Conservation (phyloP, 148 eudicot species). For the Rhododendron molle region DNA sequence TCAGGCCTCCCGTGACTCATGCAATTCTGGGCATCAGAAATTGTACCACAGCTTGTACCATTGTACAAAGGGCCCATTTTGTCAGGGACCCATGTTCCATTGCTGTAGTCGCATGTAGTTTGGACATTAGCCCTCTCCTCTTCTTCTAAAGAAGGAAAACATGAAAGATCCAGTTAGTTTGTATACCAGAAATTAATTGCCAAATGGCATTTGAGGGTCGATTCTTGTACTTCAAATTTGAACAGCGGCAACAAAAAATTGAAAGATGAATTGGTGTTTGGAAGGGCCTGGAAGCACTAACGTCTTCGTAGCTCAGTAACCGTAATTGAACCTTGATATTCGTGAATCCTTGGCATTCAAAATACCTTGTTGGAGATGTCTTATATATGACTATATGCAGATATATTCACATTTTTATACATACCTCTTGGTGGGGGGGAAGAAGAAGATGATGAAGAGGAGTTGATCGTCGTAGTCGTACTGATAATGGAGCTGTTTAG, state of each 20-base stretch:
- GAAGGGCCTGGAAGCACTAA: neutral
- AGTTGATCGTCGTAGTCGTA: neutral
- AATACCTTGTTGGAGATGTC: neutral
- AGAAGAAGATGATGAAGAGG: neutral
- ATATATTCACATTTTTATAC: neutral
- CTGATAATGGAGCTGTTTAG: neutral
- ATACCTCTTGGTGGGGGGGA: neutral
- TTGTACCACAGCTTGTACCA: conserved; percentile 66
- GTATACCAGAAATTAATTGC: neutral
- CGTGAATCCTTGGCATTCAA: neutral
- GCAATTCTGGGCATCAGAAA: conserved; percentile 79
- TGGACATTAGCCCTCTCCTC: neutral
- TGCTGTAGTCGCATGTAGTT: neutral
- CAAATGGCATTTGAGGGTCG: neutral
- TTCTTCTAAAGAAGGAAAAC: neutral
- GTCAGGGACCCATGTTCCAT: conserved; percentile 46
- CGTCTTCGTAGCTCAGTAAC: neutral
- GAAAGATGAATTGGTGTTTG: neutral
- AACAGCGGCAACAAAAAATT: neutral
- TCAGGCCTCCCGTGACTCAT: conserved; percentile 76
- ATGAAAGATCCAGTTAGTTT: neutral
- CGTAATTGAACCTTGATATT: neutral
- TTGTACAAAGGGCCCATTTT: conserved; percentile 65
- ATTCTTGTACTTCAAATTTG: neutral
- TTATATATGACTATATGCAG: neutral